These are phyloP conservation scores for Phaeomoniella chlamydospora DNA, from an alignment of 2,329 filamentous ascomycete species.

Conservation along the genomic window DNA sequence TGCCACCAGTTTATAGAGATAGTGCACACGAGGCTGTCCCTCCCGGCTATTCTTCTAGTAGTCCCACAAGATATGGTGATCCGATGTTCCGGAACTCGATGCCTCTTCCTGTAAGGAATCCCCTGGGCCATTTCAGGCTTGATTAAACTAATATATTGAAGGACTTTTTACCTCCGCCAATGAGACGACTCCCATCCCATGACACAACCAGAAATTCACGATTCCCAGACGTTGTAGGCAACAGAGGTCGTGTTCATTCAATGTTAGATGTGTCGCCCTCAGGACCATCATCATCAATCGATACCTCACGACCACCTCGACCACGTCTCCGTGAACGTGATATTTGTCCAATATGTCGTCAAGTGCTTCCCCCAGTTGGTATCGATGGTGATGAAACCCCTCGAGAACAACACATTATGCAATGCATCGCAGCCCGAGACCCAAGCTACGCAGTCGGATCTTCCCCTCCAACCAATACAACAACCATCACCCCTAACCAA, in stretches of 20 bases:
- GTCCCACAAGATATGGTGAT: too few relatives aligned
- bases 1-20: neutral
- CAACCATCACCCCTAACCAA: conserved; percentile 4
- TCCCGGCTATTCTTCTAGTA: conserved; percentile 5
- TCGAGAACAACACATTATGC: conserved; percentile 29
- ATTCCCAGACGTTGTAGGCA: neutral
- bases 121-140: too few relatives aligned
- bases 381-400: conserved; percentile 21
- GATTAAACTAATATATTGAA: neutral
- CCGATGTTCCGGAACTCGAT: neutral
- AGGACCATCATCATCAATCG: conserved; percentile 1
- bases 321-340: conserved; percentile 24
- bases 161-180: neutral
- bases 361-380: conserved; percentile 21
- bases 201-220: neutral
- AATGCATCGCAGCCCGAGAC: conserved; percentile 22
- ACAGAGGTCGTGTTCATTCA: neutral
- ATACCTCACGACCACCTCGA: conserved; percentile 7
- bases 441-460: conserved; percentile 2
- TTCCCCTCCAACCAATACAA: conserved; percentile 5
- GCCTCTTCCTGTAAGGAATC: neutral
- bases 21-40: conserved; percentile 1
- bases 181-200: neutral
- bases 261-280: conserved; percentile 4
- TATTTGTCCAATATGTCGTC: conserved; percentile 31